These are phyloP conservation scores for Pseudomassariella vexata DNA, from an alignment of 2,329 filamentous ascomycete genomes.

Conservation along the genomic window DNA sequence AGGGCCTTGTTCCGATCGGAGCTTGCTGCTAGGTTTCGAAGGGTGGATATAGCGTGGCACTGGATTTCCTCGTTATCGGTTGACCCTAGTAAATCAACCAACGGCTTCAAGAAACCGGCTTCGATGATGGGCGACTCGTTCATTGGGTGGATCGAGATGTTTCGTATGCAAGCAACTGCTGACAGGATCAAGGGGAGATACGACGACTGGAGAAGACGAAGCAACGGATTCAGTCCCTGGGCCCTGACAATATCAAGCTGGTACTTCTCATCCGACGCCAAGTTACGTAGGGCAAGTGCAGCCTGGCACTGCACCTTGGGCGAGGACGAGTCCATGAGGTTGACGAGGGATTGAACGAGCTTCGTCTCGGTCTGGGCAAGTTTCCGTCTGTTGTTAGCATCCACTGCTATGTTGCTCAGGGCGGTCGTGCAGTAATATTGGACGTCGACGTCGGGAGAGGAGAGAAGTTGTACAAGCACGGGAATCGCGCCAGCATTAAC, in stretches of 20 bases:
- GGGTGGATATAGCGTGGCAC: conserved; percentile 94
- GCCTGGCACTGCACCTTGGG: conserved; percentile 98
- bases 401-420: conserved; percentile 96
- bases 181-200: conserved; percentile 95
- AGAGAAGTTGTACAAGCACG: conserved; percentile 89
- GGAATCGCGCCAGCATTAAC: conserved; percentile 98
- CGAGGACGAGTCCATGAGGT: conserved; percentile 94
- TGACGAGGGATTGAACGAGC: conserved; percentile 87
- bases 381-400: conserved; percentile 83
- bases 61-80: conserved; percentile 99
- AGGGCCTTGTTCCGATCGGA: conserved; percentile 97
- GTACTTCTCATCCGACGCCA: conserved; percentile 97
- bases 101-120: conserved; percentile 86
- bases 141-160: conserved; percentile 95
- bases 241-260: conserved; percentile 95
- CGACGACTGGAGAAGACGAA: conserved; percentile 87
- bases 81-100: conserved; percentile 89
- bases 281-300: conserved; percentile 84
- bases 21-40: conserved; percentile 91
- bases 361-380: conserved; percentile 86
- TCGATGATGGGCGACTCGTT: conserved; percentile 99
- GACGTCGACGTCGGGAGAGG: conserved; percentile 90
- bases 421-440: conserved; percentile 99
- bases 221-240: conserved; percentile 75
- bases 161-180: conserved; percentile 95